Base-by-base conservation (phyloP, 2,329 filamentous ascomycete genomes). In the Polychaeton citri region DNA sequence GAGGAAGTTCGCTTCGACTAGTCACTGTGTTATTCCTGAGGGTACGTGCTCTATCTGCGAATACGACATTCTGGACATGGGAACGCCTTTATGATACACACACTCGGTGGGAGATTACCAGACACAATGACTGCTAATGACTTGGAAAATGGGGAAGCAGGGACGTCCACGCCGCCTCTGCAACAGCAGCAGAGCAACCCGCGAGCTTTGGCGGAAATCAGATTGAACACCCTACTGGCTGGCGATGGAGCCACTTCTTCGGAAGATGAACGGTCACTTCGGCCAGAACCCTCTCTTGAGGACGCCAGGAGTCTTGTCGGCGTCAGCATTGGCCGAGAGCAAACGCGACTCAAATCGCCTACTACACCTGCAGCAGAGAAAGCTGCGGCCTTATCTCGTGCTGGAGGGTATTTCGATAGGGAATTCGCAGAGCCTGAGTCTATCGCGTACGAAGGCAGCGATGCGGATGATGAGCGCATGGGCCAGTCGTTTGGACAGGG, bases 311-410 rank as follows among this genome's bases (percentile, higher is more conserved):
- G 56, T 9, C 60, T 73, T 21, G 62, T 78, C 44, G 72, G 71
- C 2, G 62, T 77, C 47, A 76, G 72, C 49, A 74, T 78, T 42
- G 64, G 71, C 40, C 63, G 62, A 26, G 61, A 65, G 30, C 74
- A 78, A 51, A 72, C 65, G 34, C 64, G 68, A 30, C 59, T 76
- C 50, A 69, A 64, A 21, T 71, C 71, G 13, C 66, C 71, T 7
- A 61, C 63, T 30, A 76, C 72, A 4, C 72, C 73, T 1, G 69
- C 68, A 7, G 66, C 66, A 15, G 73, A 76, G 49, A 77, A 76
- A 51, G 66, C 61, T n/a, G 67, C 69, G 2, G 66, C 65, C 2
- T 55, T 78, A 45, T 68, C 72, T 40, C 57, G 62, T 21, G 43
- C 48, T 12, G 65, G 63, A 3, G 62, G 54, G 12, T 66, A 71